A percentile compares a stretch with the other conserved stretches of the same genome.
Evolutionary conservation across 129 eudicot genomes (phyloP).

Genomic region (Gnaphalium uliginosum): DNA sequence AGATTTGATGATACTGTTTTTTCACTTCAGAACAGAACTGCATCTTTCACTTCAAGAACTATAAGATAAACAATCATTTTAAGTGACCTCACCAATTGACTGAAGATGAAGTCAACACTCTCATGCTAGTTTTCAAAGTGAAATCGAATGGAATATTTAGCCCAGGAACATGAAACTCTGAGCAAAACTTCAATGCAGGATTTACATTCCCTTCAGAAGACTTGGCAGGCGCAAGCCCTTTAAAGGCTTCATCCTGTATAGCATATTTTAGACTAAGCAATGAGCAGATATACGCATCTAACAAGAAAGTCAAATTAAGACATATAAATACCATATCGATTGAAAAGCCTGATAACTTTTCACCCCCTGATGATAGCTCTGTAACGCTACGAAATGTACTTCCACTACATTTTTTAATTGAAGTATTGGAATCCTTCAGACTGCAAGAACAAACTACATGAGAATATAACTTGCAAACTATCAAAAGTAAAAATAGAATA

Average conservation of each 20-base stretch:
- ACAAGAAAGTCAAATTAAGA: background rate
- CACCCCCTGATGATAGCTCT: slow-evolving; percentile 5
- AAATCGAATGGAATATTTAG: slow-evolving; percentile 64
- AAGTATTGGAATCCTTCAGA: background rate
- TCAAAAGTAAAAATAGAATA: background rate
- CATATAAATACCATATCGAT: background rate
- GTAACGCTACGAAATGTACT: slow-evolving; percentile 3
- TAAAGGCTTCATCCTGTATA: slow-evolving; percentile 34
- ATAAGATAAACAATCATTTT: background rate
- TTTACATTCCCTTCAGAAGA: slow-evolving; percentile 4
- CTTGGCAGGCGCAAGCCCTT: background rate
- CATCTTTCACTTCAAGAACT: slow-evolving; percentile 2
- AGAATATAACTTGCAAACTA: slow-evolving; percentile 17
- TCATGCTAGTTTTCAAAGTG: slow-evolving; percentile 64
- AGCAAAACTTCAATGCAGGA: slow-evolving; percentile 32
- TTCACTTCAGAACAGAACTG: background rate
- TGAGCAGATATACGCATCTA: background rate
- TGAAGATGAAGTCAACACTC: slow-evolving; percentile 57
- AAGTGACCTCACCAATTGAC: slow-evolving; percentile 46
- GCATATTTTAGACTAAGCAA: slow-evolving; percentile 32
- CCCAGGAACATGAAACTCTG: slow-evolving; percentile 51
- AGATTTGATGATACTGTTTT: background rate
- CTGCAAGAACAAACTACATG: background rate
- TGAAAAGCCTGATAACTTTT: slow-evolving; percentile 3
- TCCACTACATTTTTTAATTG: background rate